Base-by-base conservation (phyloP, 2,329 filamentous ascomycete species). In the Cytospora piceae region DNA sequence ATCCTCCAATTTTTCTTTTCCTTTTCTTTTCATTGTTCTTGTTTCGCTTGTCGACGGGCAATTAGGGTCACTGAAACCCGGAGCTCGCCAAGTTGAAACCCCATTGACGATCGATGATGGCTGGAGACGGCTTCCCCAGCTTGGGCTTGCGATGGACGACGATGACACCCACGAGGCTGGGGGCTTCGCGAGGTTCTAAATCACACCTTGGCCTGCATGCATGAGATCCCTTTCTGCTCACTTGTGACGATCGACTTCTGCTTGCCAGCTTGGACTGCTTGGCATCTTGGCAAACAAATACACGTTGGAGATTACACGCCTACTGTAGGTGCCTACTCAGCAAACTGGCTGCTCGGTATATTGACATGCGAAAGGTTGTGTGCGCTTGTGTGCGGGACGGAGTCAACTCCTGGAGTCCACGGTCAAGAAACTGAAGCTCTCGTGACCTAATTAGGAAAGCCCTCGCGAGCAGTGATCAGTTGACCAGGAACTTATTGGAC, bases 41-140 rank as follows among this genome's bases (percentile, higher is more conserved):
- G 24, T 24, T 55, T 57, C 62, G 51, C 46, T 60, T 64, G 52
- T 54, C 53, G 58, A 22, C 46, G 32, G 32, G 49, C 24, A 31
- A 22, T 42, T 32, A 64, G 65, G 65, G 62, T 65, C 62, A 65
- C 62, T 65, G 62, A 65, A 46, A 60, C 49, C 65, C 65, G 62
- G 60, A 27, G 53, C 37, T 63, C 53, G 60, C 60, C 60, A 20
- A 27, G 42, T n/a, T n/a, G 42, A 46, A 22, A 20, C 39, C 14
- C 39, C 27, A 29, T 29, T 29, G 27, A 20, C 3, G 39, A 9
- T n/a, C 22, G 42, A 49, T 24, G 46, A 49, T 49, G 46, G 46
- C 46, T 49, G 46, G 22, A 49, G 46, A 7, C 22, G n/a, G 39
- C 2, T 49, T 49, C n/a, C n/a, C 22, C n/a, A 49, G 22, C 22